A percentile compares a stretch with the other conserved stretches of the same genome.
phyloP scores from a whole-genome alignment of 2,329 filamentous ascomycete species.

The Curvularia eragrostidis region DNA sequence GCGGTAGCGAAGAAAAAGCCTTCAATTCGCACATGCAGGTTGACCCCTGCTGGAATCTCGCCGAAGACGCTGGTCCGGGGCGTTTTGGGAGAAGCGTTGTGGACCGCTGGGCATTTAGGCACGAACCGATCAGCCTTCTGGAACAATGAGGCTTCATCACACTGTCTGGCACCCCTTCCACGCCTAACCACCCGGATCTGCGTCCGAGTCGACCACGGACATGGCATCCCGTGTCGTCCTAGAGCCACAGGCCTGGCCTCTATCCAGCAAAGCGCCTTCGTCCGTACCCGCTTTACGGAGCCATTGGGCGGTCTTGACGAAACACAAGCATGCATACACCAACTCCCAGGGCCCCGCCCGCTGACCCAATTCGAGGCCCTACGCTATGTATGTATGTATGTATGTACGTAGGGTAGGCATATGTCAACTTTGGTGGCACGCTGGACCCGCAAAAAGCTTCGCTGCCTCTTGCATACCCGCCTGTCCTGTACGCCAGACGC shows the following conservation, averaged over 20 bases:
- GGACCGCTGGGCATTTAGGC: conserved; percentile 19
- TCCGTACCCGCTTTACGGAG: conserved; percentile 20
- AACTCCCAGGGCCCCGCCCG: conserved; percentile 27
- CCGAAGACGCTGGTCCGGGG: conserved; percentile 25
- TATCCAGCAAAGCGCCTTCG: conserved; percentile 15
- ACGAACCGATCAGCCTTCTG: conserved; percentile 25
- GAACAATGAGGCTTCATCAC: conserved; percentile 24
- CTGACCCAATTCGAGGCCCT: conserved; percentile 30
- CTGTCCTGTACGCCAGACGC: neutral
- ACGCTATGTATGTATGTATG: no score
- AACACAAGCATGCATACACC: conserved; percentile 28
- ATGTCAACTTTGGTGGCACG: conserved; percentile 32
- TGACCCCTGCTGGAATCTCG: conserved; percentile 28
- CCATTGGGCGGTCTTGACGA: conserved; percentile 29
- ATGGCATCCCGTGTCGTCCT: conserved; percentile 26
- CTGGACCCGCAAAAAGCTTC: conserved; percentile 30
- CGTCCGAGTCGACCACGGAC: conserved; percentile 36
- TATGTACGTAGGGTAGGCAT: no score
- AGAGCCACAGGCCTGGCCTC: conserved; percentile 25
- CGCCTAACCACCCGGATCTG: conserved; percentile 38
- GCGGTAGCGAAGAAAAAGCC: conserved; percentile 32
- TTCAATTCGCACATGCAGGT: conserved; percentile 26
- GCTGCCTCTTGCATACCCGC: conserved; percentile 15
- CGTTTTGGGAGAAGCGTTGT: conserved; percentile 28
- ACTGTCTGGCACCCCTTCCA: conserved; percentile 14